These are phyloP conservation scores for Litsea cubeba DNA, from an alignment of 164 flowering plant species.

Conservation along the genomic window DNA sequence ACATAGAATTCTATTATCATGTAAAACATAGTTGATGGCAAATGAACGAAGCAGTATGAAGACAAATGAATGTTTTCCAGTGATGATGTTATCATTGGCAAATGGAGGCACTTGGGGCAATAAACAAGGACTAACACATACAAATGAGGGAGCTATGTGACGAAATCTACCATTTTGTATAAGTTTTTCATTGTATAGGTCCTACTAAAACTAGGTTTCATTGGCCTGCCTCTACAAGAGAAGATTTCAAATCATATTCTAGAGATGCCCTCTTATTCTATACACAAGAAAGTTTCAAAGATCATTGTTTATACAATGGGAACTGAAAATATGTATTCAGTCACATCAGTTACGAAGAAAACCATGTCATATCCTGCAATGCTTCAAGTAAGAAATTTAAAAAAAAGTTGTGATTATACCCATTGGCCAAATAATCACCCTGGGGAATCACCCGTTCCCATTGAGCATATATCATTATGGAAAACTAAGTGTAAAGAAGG, in stretches of 20 bases:
- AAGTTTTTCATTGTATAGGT: neutral
- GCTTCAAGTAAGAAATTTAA: no score
- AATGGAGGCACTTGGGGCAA: neutral
- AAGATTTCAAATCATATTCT: neutral
- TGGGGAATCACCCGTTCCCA: neutral
- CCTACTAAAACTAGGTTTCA: neutral
- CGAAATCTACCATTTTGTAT: neutral
- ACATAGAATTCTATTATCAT: no score
- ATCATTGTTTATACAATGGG: neutral
- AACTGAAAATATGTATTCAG: no score
- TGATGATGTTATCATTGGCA: neutral
- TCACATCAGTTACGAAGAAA: neutral
- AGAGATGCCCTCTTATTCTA: neutral
- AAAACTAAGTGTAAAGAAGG: neutral
- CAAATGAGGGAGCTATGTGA: neutral
- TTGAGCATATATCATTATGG: neutral
- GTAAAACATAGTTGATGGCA: neutral
- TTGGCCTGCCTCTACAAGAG: neutral
- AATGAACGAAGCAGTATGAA: neutral
- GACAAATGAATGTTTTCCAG: neutral
- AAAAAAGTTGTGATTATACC: neutral
- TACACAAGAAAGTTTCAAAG: neutral
- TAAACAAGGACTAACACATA: slow-evolving; percentile 1
- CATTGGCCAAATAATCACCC: no score
- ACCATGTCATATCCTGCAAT: neutral